Evolutionary conservation across 495 filamentous ascomycete species (phyloP).

Genomic region (Penicillium soppii): DNA sequence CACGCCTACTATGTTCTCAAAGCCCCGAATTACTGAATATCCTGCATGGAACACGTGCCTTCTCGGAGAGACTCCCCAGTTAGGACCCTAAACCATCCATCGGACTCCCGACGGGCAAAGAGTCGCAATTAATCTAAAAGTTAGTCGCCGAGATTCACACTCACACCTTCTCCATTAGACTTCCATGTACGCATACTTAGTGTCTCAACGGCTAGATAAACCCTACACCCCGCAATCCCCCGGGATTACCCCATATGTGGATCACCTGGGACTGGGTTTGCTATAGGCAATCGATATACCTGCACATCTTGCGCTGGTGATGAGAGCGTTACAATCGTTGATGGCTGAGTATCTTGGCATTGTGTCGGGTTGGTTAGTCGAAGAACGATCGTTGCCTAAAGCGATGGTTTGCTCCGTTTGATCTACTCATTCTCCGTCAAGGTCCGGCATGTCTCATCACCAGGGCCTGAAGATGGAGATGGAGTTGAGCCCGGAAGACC

Average conservation of each 20-base stretch:
- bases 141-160: slow-evolving; percentile 1
- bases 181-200: neutral
- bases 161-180: slow-evolving; percentile 1
- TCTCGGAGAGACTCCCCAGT: neutral
- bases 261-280: slow-evolving; percentile 1
- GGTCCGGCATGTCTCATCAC: slow-evolving; percentile 5
- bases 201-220: slow-evolving; percentile 2
- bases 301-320: slow-evolving; percentile 3
- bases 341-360: slow-evolving; percentile 1
- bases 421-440: slow-evolving; percentile 8
- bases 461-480: slow-evolving; percentile 4
- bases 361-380: neutral
- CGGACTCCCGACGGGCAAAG: slow-evolving; percentile 16
- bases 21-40: slow-evolving; percentile 1
- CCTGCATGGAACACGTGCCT: neutral
- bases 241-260: neutral
- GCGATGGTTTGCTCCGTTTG: slow-evolving; percentile 3
- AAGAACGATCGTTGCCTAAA: slow-evolving; percentile 5
- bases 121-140: slow-evolving; percentile 6
- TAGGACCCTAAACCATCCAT: slow-evolving; percentile 1
- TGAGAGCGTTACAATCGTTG: neutral
- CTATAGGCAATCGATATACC: slow-evolving; percentile 8
- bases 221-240: neutral
- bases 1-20: neutral
- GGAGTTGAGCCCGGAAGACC: slow-evolving; percentile 7